Evolutionary conservation across 805 yeast species (phyloP), one percentile per base, ranked within the genome.

Genomic region (Candida awuae): DNA sequence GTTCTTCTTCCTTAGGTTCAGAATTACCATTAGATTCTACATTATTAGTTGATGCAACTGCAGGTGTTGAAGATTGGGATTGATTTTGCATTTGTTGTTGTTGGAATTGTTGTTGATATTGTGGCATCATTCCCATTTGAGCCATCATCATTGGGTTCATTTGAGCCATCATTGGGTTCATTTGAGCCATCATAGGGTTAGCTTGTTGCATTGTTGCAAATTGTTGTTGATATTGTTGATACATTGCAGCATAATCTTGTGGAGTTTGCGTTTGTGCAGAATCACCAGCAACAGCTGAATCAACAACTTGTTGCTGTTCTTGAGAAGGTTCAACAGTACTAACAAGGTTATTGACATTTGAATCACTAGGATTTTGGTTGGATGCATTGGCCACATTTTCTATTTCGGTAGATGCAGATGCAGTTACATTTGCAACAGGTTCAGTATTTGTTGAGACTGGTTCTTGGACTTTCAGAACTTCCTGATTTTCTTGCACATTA

Each of bases 1-100:
- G 43, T 15, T 21, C 37, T 2, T 26, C 22, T 29, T 29, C 16
- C 13, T 5, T 17, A 12, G 32, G 8, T n/a, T 25, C 28, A 25
- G 28, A 25, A 9, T 25, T 25, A 25, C 28, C 28, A 9, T 25
- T 25, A 25, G 10, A 12, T 25, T 25, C 28, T 25, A 25, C 28
- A 25, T 17, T 23, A 13, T 23, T 30, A 23, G 20, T 35, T 6
- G 43, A 45, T 19, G 29, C 37, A 9, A 17, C 23, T 15, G 30
- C 38, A 28, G 18, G 16, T 28, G 30, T 12, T 13, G 15, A 10
- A n/a, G 30, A n/a, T n/a, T n/a, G 30, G 12, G 29, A 4, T 14
- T 19, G n/a, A 25, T 13, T 6, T 25, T 16, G 32, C 31, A 29
- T 44, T 32, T 25, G 43, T 16, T 23, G 44, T 36, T 39, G 48